Base-by-base conservation (phyloP, 805 yeast genomes). In the Metschnikowia shivogae region DNA sequence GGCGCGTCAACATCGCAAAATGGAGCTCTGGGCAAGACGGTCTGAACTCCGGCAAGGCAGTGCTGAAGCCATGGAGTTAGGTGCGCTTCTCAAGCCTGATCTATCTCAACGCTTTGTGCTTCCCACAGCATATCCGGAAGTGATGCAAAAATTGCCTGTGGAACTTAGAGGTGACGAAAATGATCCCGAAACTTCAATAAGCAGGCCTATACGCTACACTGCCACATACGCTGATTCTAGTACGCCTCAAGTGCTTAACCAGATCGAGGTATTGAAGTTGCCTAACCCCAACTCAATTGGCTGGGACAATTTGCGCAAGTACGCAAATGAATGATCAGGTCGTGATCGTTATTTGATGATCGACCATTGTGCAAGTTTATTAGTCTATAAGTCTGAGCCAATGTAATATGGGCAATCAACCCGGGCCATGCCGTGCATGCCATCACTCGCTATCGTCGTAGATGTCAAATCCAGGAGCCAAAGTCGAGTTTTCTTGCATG, bases 271-370 rank as follows among this genome's bases (percentile, higher is more conserved):
- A 11, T 54, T 71, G 13, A 70, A 68, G 54, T 60, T 71, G 34
- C 76, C 76, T 2, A 71, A 71, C 52, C 65, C 72, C 32, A 71
- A 71, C 47, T 55, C 67, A 11, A 44, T 71, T 34, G 76, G 68
- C 3, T 71, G 76, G 76, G 76, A 69, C 44, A 71, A 71, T 46
- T 52, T 71, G 38, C 58, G 63, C 42, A 68, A 67, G 53, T 71
- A 61, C 53, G 47, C 49, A 32, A 27, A 36, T 11, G 34, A 20
- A 19, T 39, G 40, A 22, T 22, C 26, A 22, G 26, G 38, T 20
- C 26, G 13, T 17, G 36, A 31, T 6, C 5, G n/a, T 24, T 34
- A 20, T 34, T 20, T n/a, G 17, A 32, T 9, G 5, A 13, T 9
- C 14, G 20, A 6, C 35, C 20, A 33, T 33, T 17, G 12, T n/a